Percentiles rank a stretch among this genome's conserved stretches.
Conservation (phyloP, 2,329 filamentous ascomycete species). For the Rhinocladiella mackenziei region DNA sequence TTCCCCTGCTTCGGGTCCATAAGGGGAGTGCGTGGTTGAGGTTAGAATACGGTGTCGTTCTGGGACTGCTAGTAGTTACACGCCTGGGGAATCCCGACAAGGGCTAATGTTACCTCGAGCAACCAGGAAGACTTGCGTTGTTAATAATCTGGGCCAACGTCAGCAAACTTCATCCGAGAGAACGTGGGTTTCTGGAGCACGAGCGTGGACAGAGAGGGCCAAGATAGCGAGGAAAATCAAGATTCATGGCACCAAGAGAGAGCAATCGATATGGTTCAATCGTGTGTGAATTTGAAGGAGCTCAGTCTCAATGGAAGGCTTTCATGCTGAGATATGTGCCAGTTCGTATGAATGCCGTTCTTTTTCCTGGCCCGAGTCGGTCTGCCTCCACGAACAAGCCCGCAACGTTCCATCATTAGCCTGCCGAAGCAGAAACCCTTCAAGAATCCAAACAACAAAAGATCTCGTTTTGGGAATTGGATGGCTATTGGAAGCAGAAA, state of each 20-base stretch:
- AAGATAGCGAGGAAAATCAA: slow-evolving; percentile 1
- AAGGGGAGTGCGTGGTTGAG: too few relatives aligned
- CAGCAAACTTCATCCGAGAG: too few relatives aligned
- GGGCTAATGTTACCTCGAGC: too few relatives aligned
- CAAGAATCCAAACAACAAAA: slow-evolving; percentile 18
- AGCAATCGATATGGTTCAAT: slow-evolving; percentile 6
- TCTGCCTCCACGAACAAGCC: slow-evolving; percentile 8
- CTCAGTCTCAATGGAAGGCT: slow-evolving; percentile 1
- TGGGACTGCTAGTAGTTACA: too few relatives aligned
- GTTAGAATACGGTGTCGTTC: too few relatives aligned
- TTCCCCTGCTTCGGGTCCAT: too few relatives aligned
- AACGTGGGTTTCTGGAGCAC: too few relatives aligned
- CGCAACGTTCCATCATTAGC: slow-evolving; percentile 23
- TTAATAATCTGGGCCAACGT: too few relatives aligned
- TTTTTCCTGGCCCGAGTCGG: neutral
- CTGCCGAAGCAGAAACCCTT: slow-evolving; percentile 16
- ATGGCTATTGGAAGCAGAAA: slow-evolving; percentile 24
- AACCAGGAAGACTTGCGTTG: too few relatives aligned
- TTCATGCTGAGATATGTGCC: too few relatives aligned
- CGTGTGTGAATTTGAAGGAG: slow-evolving; percentile 8
- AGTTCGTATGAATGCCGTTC: neutral
- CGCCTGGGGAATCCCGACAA: too few relatives aligned
- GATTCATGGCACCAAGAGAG: slow-evolving; percentile 1
- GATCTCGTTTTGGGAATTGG: slow-evolving; percentile 13
- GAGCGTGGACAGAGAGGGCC: too few relatives aligned